Conservation (phyloP, 2,329 filamentous ascomycete genomes). For the Cucurbitaria berberidis region DNA sequence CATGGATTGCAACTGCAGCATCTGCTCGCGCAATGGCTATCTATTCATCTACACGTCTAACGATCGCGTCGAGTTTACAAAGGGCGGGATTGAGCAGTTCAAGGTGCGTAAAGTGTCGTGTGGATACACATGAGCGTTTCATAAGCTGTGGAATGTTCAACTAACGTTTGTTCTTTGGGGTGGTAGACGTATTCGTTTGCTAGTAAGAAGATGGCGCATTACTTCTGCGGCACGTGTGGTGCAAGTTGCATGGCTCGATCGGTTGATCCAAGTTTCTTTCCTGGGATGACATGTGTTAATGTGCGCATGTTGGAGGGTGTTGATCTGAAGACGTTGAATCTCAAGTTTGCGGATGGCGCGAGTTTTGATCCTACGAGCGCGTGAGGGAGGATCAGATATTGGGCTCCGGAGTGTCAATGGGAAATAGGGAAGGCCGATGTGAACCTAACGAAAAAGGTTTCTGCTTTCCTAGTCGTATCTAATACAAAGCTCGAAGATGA, state of each 20-base stretch:
- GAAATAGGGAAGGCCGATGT: background rate
- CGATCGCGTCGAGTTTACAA: slow-evolving; percentile 24
- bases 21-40: slow-evolving; percentile 60
- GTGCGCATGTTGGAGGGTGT: slow-evolving; percentile 37
- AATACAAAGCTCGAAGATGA: slow-evolving; percentile 1
- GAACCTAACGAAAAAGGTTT: background rate
- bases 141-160: too few relatives aligned
- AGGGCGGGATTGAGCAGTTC: slow-evolving; percentile 25
- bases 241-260: slow-evolving; percentile 30
- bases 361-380: slow-evolving; percentile 11
- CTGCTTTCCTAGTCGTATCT: background rate
- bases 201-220: slow-evolving; percentile 22
- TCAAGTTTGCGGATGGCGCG: slow-evolving; percentile 34
- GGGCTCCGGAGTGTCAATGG: background rate
- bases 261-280: slow-evolving; percentile 19
- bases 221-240: slow-evolving; percentile 43
- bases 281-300: slow-evolving; percentile 32
- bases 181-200: slow-evolving; percentile 40
- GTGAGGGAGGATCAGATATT: background rate
- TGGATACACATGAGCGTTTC: background rate
- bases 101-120: too few relatives aligned
- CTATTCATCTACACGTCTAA: slow-evolving; percentile 51
- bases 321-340: slow-evolving; percentile 32
- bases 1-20: slow-evolving; percentile 60
- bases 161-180: too few relatives aligned